Evolutionary conservation across 179 eudicot genomes (phyloP).

Genomic region (Pouteria campechiana): DNA sequence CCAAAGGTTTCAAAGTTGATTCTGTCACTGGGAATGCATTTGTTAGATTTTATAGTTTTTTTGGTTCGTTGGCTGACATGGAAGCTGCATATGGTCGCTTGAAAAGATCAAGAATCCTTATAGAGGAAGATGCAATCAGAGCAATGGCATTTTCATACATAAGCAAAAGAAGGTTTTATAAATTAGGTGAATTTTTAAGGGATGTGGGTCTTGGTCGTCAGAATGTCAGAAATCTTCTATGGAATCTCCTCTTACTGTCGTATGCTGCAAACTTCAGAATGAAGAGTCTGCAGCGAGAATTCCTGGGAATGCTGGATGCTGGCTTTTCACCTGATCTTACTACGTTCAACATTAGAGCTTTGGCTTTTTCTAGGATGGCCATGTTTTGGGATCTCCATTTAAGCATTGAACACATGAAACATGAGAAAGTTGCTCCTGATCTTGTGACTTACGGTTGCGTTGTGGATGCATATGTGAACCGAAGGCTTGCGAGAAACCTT

Average conservation of each 20-base stretch:
- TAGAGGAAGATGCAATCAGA: slow-evolving; percentile 57
- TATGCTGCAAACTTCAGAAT: slow-evolving; percentile 88
- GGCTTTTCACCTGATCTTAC: slow-evolving; percentile 77
- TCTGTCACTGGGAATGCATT: slow-evolving; percentile 60
- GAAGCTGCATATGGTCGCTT: slow-evolving; percentile 65
- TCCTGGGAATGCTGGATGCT: slow-evolving; percentile 62
- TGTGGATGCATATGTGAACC: slow-evolving; percentile 77
- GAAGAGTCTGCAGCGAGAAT: slow-evolving; percentile 89
- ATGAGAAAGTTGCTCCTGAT: slow-evolving; percentile 63
- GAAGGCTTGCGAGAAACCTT: slow-evolving; percentile 62
- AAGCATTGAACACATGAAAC: slow-evolving; percentile 78
- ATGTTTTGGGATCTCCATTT: slow-evolving; percentile 91
- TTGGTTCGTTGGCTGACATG: slow-evolving; percentile 53
- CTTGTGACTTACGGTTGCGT: slow-evolving; percentile 93
- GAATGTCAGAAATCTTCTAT: slow-evolving; percentile 71
- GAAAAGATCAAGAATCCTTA: slow-evolving; percentile 55
- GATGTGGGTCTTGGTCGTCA: slow-evolving; percentile 75
- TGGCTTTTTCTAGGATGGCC: slow-evolving; percentile 79
- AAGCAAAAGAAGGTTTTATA: slow-evolving; percentile 48
- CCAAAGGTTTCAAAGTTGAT: slow-evolving; percentile 51
- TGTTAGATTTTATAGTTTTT: slow-evolving; percentile 45
- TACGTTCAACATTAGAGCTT: slow-evolving; percentile 70
- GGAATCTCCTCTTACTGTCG: slow-evolving; percentile 82
- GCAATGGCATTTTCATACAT: slow-evolving; percentile 53
- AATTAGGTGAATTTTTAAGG: slow-evolving; percentile 58